Conservation (phyloP, 305 asterid genomes). For the Solanum hybrid region DNA sequence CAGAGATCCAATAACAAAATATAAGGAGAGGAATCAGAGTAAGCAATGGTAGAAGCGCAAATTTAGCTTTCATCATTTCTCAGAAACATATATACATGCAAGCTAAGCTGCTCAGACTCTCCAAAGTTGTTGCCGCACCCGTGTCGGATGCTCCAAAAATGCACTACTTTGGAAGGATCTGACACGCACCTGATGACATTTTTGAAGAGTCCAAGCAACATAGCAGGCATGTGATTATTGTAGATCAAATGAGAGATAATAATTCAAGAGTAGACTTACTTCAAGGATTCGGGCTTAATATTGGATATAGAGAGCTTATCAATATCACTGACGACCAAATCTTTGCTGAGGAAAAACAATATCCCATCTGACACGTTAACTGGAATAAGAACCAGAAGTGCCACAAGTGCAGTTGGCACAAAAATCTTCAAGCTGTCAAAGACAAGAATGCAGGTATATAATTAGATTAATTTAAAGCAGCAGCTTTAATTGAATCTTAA, state of each 20-base stretch:
- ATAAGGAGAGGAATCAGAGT: background rate
- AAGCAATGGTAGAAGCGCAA: background rate
- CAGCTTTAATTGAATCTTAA: background rate
- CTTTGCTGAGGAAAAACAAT: conserved; percentile 50
- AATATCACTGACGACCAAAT: conserved; percentile 75
- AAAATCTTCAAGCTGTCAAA: conserved; percentile 66
- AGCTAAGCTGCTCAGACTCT: background rate
- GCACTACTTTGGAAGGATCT: background rate
- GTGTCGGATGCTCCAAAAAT: background rate
- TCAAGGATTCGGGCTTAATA: conserved; percentile 59
- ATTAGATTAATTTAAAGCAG: background rate
- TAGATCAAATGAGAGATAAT: background rate
- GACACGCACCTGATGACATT: background rate
- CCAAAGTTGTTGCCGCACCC: background rate
- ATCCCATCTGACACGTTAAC: conserved; percentile 78
- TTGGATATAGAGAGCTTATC: conserved; percentile 97
- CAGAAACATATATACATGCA: background rate
- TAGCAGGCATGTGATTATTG: background rate
- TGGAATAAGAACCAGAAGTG: conserved; percentile 83
- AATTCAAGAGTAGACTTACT: conserved; percentile 36
- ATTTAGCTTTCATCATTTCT: background rate
- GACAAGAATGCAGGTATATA: background rate
- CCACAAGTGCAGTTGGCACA: conserved; percentile 65
- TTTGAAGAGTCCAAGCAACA: background rate
- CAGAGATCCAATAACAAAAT: background rate